phyloP scores from a whole-genome alignment of 768 basidiomycete genomes.

The Boletellus sp. region DNA sequence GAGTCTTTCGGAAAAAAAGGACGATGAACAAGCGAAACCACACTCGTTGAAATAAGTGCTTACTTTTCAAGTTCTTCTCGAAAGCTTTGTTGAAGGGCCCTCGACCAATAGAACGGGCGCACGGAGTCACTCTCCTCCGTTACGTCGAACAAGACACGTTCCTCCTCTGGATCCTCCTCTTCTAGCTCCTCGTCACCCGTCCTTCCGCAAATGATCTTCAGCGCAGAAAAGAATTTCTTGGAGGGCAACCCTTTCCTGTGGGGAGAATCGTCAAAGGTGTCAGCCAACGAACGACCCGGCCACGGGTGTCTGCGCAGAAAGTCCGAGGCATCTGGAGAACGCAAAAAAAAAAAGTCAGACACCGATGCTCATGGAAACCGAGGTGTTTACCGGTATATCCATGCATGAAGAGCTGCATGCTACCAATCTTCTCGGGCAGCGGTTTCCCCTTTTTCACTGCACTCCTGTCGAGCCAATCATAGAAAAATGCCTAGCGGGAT shows the following conservation, averaged over 20 bases:
- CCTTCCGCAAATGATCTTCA: constrained; percentile 81
- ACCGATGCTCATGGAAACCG: not conserved
- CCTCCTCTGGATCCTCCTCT: constrained; percentile 71
- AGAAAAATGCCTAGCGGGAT: constrained; percentile 72
- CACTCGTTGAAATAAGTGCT: constrained; percentile 19
- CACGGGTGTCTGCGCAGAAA: constrained; percentile 84
- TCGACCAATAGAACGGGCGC: constrained; percentile 80
- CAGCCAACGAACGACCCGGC: constrained; percentile 80
- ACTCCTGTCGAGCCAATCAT: constrained; percentile 85
- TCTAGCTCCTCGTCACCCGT: constrained; percentile 78
- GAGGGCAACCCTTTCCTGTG: constrained; percentile 68
- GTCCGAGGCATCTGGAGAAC: constrained; percentile 76
- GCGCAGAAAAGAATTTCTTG: constrained; percentile 62
- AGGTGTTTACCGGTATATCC: constrained; percentile 62
- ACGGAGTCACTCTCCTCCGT: constrained; percentile 53
- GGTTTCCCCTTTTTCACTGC: constrained; percentile 80
- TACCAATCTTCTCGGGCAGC: constrained; percentile 85
- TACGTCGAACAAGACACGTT: constrained; percentile 62
- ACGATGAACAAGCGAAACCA: constrained; percentile 8
- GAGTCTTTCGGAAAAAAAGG: constrained; percentile 46
- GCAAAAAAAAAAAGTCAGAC: not conserved
- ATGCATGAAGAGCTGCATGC: constrained; percentile 85
- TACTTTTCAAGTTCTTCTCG: constrained; percentile 87
- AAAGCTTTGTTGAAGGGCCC: constrained; percentile 73
- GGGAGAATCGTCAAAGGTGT: constrained; percentile 82